Percentiles rank a stretch among this genome's conserved stretches.
phyloP scores from a whole-genome alignment of 257 asterid genomes.

The Solanum infundibuliforme region DNA sequence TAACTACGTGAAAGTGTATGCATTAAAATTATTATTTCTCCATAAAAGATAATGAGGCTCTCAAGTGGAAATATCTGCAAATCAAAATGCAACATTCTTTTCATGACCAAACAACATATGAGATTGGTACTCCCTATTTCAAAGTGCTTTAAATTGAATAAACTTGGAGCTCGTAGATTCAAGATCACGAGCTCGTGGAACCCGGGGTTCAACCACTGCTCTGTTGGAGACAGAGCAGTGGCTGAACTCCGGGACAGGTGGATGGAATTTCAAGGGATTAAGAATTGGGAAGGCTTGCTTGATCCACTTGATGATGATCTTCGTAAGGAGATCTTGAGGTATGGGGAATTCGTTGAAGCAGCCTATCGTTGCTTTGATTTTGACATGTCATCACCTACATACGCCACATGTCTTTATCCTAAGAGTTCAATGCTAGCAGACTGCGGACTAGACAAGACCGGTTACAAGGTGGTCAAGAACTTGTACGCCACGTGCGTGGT shows the following conservation, averaged over 20 bases:
- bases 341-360: constrained; percentile 76
- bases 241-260: constrained; percentile 23
- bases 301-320: constrained; percentile 79
- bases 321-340: constrained; percentile 57
- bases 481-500: constrained; percentile 61
- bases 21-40: not conserved
- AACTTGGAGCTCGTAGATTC: not conserved
- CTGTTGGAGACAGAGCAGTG: not conserved
- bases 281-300: constrained; percentile 86
- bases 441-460: constrained; percentile 25
- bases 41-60: not conserved
- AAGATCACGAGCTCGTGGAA: not conserved
- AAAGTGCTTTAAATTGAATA: not conserved
- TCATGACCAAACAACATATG: not conserved
- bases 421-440: constrained; percentile 18
- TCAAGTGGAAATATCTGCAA: not conserved
- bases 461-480: constrained; percentile 37
- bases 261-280: constrained; percentile 80
- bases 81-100: not conserved
- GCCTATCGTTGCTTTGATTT: constrained; percentile 67
- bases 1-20: not conserved
- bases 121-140: not conserved
- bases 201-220: not conserved
- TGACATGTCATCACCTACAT: constrained; percentile 45
- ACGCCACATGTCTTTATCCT: constrained; percentile 36